Conservation (phyloP, 1,284 basidiomycete genomes). For the Termitomyces sp. region DNA sequence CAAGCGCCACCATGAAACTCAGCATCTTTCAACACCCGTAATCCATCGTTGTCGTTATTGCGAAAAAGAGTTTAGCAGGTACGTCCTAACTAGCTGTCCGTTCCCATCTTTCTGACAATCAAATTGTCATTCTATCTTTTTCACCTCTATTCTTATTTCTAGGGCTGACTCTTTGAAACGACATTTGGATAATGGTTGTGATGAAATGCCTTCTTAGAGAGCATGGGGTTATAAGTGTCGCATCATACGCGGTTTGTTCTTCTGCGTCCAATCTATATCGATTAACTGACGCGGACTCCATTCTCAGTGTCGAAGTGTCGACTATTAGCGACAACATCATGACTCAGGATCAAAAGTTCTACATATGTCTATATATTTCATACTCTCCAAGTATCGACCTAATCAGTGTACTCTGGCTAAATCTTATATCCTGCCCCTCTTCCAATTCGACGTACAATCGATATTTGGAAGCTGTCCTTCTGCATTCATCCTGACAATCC, state of each 20-base stretch:
- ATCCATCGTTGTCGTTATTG: conserved; percentile 64
- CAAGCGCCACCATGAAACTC: conserved; percentile 74
- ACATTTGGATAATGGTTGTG: conserved; percentile 63
- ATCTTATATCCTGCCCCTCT: neutral
- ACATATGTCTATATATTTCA: conserved; percentile 13
- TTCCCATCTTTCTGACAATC: conserved; percentile 9
- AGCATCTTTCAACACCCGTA: conserved; percentile 55
- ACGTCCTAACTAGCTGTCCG: conserved; percentile 12
- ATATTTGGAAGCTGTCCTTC: neutral
- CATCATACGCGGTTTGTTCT: conserved; percentile 1
- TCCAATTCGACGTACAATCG: neutral
- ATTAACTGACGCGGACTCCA: conserved; percentile 7
- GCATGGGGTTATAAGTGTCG: neutral
- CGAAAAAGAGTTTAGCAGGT: conserved; percentile 69
- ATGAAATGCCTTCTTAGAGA: conserved; percentile 42
- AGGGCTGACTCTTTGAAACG: conserved; percentile 45
- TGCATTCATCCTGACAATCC: conserved; percentile 2
- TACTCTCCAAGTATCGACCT: conserved; percentile 2
- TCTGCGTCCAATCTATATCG: conserved; percentile 4
- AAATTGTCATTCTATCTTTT: conserved; percentile 5
- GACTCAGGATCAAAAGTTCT: conserved; percentile 16
- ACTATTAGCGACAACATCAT: neutral
- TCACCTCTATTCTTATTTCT: conserved; percentile 17
- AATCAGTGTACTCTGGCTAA: conserved; percentile 9
- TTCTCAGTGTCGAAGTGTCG: conserved; percentile 14